These are phyloP conservation scores for Russula dissimulans DNA, from an alignment of 768 basidiomycete species.

Conservation along the genomic window DNA sequence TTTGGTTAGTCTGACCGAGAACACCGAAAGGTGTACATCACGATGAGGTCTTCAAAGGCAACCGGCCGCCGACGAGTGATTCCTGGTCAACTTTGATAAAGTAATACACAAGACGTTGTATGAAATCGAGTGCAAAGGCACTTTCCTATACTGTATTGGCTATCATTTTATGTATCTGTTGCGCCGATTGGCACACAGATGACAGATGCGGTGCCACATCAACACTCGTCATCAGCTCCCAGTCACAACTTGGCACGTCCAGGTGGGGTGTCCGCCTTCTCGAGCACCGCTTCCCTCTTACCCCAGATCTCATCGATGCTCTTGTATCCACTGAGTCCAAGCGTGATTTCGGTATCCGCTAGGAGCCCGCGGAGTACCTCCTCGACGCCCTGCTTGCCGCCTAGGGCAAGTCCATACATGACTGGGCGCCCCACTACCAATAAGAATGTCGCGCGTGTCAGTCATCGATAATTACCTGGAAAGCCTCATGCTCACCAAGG, in stretches of 20 bases:
- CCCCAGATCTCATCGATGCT: constrained; percentile 54
- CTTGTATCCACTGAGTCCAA: constrained; percentile 54
- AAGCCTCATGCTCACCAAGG: constrained; percentile 41
- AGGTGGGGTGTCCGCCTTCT: constrained; percentile 29
- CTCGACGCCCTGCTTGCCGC: constrained; percentile 65
- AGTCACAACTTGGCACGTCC: background rate
- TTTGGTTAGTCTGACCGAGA: too few relatives aligned
- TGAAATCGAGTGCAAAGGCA: too few relatives aligned
- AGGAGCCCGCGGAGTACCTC: constrained; percentile 60
- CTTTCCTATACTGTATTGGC: too few relatives aligned
- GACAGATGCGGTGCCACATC: background rate
- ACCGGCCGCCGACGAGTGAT: too few relatives aligned
- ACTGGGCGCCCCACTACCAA: constrained; percentile 59
- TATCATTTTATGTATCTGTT: background rate
- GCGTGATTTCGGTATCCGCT: constrained; percentile 56
- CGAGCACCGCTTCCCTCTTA: constrained; percentile 43
- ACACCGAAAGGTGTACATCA: too few relatives aligned
- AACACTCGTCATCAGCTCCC: too few relatives aligned
- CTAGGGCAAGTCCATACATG: constrained; percentile 63
- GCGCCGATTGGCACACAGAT: background rate
- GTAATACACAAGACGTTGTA: too few relatives aligned
- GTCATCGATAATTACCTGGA: background rate
- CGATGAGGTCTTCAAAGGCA: too few relatives aligned
- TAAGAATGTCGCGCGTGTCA: background rate
- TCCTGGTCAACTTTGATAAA: too few relatives aligned